Evolutionary conservation across 2,329 filamentous ascomycete genomes (phyloP).

Genomic region (Macrophomina pseudophaseolina): DNA sequence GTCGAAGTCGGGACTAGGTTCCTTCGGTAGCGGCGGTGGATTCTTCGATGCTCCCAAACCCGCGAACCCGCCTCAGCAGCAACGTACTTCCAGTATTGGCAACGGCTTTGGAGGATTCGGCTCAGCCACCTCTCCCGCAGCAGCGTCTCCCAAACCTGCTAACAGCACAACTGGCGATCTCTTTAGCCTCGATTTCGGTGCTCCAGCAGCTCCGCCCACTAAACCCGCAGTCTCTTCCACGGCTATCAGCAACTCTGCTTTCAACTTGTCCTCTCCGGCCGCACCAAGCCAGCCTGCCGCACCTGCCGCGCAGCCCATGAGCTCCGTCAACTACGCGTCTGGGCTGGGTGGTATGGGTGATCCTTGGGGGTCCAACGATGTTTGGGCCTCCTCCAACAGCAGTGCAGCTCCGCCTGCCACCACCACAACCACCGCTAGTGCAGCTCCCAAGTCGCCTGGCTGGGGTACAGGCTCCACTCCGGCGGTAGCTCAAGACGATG

Average conservation of each 20-base stretch:
- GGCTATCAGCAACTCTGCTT: slow-evolving; percentile 67
- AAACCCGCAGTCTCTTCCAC: slow-evolving; percentile 40
- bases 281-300: slow-evolving; percentile 42
- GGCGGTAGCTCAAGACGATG: slow-evolving; percentile 80
- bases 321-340: slow-evolving; percentile 37
- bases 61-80: slow-evolving; percentile 50
- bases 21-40: slow-evolving; percentile 71
- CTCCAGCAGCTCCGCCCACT: slow-evolving; percentile 38
- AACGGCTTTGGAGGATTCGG: slow-evolving; percentile 67
- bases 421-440: slow-evolving; percentile 47
- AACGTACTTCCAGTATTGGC: slow-evolving; percentile 58
- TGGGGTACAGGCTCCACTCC: slow-evolving; percentile 66
- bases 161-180: slow-evolving; percentile 69
- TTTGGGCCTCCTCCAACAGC: slow-evolving; percentile 74
- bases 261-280: slow-evolving; percentile 73
- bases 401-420: slow-evolving; percentile 44
- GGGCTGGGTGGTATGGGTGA: slow-evolving; percentile 62
- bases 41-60: slow-evolving; percentile 72
- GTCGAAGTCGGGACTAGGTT: slow-evolving; percentile 52
- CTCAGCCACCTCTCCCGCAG: slow-evolving; percentile 64
- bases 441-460: slow-evolving; percentile 44
- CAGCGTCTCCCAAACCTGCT: slow-evolving; percentile 52
- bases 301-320: slow-evolving; percentile 38
- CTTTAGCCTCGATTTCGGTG: slow-evolving; percentile 69
- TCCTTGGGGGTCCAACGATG: slow-evolving; percentile 82